Base-by-base conservation (phyloP, 257 asterid species). In the Leptodermis oblonga region DNA sequence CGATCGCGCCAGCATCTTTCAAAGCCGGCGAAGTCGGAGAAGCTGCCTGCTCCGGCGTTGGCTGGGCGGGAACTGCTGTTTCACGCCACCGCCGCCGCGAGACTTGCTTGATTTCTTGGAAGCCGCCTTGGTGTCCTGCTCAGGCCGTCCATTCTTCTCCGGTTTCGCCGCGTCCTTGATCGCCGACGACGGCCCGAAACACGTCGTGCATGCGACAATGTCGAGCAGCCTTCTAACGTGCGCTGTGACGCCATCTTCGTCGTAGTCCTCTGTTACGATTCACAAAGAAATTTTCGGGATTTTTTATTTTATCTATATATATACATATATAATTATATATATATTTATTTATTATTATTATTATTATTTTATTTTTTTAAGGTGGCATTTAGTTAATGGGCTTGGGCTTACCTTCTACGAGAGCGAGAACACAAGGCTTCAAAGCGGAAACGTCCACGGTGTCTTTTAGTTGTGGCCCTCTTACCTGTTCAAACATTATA, bases 231-330 rank as follows among this genome's bases (percentile, higher is more conserved):
- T 73, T 68, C 92, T 75, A 60, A 88, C 90, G 86, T 93, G 99
- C 84, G 95, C 95, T 77, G 87, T 76, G 82, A 97, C 96, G 87
- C 84, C 74, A 68, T 78, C 86, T 72, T 86, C 96, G 39, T 87
- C 85, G 83, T 93, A 93, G 66, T 88, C 91, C 96, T 93, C 99
- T 93, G 88, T 63, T n/a, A n/a, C n/a, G n/a, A n/a, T n/a, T n/a
- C n/a, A n/a, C n/a, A n/a, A n/a, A n/a, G n/a, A n/a, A n/a, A n/a
- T n/a, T n/a, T n/a, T n/a, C n/a, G n/a, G n/a, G n/a, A n/a, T n/a
- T n/a, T n/a, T n/a, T n/a, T n/a, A n/a, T n/a, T n/a, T n/a, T n/a
- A n/a, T n/a, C n/a, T n/a, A n/a, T n/a, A n/a, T n/a, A n/a, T n/a
- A n/a, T n/a, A n/a, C n/a, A n/a, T n/a, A n/a, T n/a, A n/a, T n/a